Evolutionary conservation across 139 green algal species (phyloP).

Genomic region (Monoraphidium neglectum): DNA sequence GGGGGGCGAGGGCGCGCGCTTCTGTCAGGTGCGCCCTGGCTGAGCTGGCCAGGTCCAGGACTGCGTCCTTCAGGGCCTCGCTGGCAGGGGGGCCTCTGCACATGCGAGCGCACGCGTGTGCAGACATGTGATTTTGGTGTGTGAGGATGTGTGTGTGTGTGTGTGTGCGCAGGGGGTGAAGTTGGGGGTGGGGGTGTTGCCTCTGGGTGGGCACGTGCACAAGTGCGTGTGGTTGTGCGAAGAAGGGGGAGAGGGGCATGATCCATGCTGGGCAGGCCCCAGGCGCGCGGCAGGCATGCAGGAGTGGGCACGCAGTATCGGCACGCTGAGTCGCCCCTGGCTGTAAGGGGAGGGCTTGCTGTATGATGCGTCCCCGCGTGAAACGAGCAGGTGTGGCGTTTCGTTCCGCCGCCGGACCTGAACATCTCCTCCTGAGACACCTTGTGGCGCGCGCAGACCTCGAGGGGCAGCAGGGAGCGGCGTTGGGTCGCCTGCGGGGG

Average conservation of each 20-base stretch:
- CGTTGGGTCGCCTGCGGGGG: constrained; percentile 43
- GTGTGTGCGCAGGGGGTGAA: not conserved
- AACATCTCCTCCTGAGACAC: constrained; percentile 49
- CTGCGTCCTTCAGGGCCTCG: constrained; percentile 60
- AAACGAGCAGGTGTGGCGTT: not conserved
- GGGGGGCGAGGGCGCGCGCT: constrained; percentile 36
- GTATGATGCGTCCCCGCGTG: no score
- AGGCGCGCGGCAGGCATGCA: no score
- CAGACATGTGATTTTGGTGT: not conserved
- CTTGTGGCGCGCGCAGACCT: constrained; percentile 39
- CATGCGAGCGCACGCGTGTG: not conserved
- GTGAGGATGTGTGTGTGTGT: no score
- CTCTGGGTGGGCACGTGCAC: no score
- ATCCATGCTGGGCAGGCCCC: no score
- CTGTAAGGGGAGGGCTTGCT: no score
- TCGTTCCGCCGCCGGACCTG: constrained; percentile 5
- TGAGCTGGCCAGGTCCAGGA: constrained; percentile 50
- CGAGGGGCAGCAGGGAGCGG: constrained; percentile 55
- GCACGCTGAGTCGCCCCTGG: no score
- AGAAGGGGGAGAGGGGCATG: no score
- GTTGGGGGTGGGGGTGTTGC: no score
- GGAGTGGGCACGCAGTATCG: no score
- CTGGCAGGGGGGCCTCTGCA: constrained; percentile 1
- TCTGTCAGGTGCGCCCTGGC: constrained; percentile 75
- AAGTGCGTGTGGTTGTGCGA: no score